Conservation (phyloP, 345 rosid species). For the Boechera divaricarpa region DNA sequence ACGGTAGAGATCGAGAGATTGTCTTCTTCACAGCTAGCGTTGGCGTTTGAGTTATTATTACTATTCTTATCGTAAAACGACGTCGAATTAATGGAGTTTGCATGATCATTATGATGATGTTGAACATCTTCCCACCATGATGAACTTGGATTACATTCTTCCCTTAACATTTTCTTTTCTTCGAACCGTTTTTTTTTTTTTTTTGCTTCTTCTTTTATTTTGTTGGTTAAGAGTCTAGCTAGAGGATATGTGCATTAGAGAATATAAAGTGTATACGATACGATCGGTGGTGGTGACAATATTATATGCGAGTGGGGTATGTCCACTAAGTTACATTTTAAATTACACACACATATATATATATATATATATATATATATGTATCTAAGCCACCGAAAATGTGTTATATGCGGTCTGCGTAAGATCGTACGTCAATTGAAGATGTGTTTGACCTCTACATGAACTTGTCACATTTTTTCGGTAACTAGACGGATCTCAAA, state of each 20-base stretch:
- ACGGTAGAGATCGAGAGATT: constrained; percentile 62
- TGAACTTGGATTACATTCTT: constrained; percentile 56
- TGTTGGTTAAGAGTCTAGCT: constrained; percentile 39
- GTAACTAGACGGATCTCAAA: neutral
- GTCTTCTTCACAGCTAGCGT: constrained; percentile 67
- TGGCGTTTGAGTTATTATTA: constrained; percentile 35
- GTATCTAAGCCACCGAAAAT: constrained; percentile 36
- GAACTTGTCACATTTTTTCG: constrained; percentile 24
- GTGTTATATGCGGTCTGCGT: constrained; percentile 48
- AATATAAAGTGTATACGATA: constrained; percentile 51
- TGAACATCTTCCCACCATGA: constrained; percentile 71
- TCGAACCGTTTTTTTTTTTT: neutral
- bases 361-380: constrained; percentile 30
- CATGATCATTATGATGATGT: constrained; percentile 54
- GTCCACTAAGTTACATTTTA: constrained; percentile 64
- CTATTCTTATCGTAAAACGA: constrained; percentile 38
- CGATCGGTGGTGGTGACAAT: constrained; percentile 53
- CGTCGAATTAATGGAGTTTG: constrained; percentile 54
- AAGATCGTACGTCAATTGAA: constrained; percentile 46
- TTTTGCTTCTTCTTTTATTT: neutral
- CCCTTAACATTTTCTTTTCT: constrained; percentile 44
- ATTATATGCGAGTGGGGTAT: constrained; percentile 65
- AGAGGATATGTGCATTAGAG: constrained; percentile 37
- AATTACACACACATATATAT: neutral
- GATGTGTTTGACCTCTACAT: constrained; percentile 38